A percentile compares a stretch with the other conserved stretches of the same genome.
phyloP scores from a whole-genome alignment of 1,284 basidiomycete genomes.

The Abortiporus biennis region DNA sequence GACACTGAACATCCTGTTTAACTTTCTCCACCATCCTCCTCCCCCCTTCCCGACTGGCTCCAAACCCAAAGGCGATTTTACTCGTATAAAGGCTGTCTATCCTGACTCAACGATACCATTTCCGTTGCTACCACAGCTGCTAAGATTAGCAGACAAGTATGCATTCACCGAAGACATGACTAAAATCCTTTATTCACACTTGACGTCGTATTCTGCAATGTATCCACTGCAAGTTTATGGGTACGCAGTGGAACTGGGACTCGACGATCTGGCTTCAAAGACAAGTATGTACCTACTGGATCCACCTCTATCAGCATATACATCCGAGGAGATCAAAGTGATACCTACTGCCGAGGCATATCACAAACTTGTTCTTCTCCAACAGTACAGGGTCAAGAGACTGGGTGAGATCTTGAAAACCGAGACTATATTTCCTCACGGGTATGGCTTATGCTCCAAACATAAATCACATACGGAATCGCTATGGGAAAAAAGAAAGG shows the following conservation, averaged over 20 bases:
- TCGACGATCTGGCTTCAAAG: conserved; percentile 41
- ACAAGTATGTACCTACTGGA: conserved; percentile 48
- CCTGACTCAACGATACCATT: conserved; percentile 39
- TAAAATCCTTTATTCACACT: conserved; percentile 38
- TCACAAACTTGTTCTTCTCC: conserved; percentile 52
- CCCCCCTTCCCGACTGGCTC: conserved; percentile 3
- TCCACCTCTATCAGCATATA: conserved; percentile 47
- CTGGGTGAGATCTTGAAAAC: conserved; percentile 42
- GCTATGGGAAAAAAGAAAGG: conserved; percentile 44
- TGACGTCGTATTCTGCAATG: conserved; percentile 44
- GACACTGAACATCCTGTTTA: conserved; percentile 41
- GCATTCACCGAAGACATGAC: conserved; percentile 37
- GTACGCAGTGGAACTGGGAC: conserved; percentile 35
- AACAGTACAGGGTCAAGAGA: conserved; percentile 43
- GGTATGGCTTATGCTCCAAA: conserved; percentile 50
- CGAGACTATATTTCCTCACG: conserved; percentile 63
- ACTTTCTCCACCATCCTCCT: conserved; percentile 45
- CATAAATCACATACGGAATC: conserved; percentile 38
- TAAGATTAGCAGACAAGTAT: conserved; percentile 60
- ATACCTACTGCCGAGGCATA: conserved; percentile 53
- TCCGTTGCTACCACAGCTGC: conserved; percentile 49
- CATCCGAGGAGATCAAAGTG: conserved; percentile 39
- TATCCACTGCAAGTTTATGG: conserved; percentile 54
- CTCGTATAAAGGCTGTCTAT: conserved; percentile 1
- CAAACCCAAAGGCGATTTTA: conserved; percentile 1